Evolutionary conservation across 257 asterid species (phyloP).

Genomic region (Lavandula angustifolia): DNA sequence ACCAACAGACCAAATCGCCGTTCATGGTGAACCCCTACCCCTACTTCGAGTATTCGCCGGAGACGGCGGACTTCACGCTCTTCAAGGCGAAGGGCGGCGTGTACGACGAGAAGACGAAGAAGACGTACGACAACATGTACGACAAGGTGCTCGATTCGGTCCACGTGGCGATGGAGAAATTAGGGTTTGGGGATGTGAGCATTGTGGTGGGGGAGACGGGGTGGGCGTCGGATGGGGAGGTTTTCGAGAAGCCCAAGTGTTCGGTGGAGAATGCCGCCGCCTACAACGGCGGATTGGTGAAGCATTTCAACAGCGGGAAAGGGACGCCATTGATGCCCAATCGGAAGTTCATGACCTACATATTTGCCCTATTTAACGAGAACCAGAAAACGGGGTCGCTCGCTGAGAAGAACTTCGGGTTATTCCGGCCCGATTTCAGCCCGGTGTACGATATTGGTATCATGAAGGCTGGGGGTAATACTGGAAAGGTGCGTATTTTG

Average conservation of each 20-base stretch:
- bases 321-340: slow-evolving; percentile 86
- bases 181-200: slow-evolving; percentile 69
- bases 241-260: slow-evolving; percentile 59
- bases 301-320: slow-evolving; percentile 37
- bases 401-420: slow-evolving; percentile 82
- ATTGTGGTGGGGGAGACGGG: slow-evolving; percentile 80
- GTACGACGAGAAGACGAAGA: slow-evolving; percentile 36
- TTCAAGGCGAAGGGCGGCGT: slow-evolving; percentile 45
- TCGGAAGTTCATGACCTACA: slow-evolving; percentile 58
- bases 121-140: slow-evolving; percentile 61
- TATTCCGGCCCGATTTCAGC: slow-evolving; percentile 65
- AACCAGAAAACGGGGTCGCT: slow-evolving; percentile 63
- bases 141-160: slow-evolving; percentile 69
- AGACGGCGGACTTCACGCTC: slow-evolving; percentile 42
- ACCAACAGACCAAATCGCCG: slow-evolving; percentile 50
- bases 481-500: neutral
- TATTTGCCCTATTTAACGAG: slow-evolving; percentile 75
- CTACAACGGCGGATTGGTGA: slow-evolving; percentile 68
- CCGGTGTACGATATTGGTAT: slow-evolving; percentile 70
- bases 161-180: slow-evolving; percentile 54
- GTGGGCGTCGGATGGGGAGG: slow-evolving; percentile 78
- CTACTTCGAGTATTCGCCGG: slow-evolving; percentile 59
- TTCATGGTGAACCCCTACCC: slow-evolving; percentile 95
- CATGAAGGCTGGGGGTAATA: slow-evolving; percentile 43
- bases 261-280: slow-evolving; percentile 63